Conservation (phyloP, 2,329 filamentous ascomycete species). For the Stachybotrys echinatus region DNA sequence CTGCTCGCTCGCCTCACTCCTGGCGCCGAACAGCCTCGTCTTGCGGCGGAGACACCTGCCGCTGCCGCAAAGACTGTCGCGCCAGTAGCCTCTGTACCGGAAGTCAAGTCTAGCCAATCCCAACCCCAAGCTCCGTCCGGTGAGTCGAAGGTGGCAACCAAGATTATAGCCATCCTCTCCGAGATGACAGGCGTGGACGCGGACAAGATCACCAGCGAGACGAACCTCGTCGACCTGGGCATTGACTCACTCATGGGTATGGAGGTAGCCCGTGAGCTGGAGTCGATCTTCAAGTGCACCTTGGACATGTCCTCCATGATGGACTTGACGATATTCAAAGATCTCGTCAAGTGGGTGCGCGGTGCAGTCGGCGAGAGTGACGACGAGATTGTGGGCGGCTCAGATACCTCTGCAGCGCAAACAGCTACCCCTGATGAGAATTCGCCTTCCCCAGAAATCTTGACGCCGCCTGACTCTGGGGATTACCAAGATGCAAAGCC, state of each 20-base stretch:
- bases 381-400: not conserved
- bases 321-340: not conserved
- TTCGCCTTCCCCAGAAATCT: not conserved
- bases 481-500: not conserved
- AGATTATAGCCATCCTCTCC: slow-evolving; percentile 12
- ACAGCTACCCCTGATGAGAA: not conserved
- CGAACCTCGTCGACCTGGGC: slow-evolving; percentile 35
- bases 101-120: too few species aligned
- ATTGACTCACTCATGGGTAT: slow-evolving; percentile 45
- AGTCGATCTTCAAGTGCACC: not conserved
- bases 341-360: not conserved
- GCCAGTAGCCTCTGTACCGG: not conserved
- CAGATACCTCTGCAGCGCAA: not conserved
- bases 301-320: not conserved
- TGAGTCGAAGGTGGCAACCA: not conserved
- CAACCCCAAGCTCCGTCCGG: not conserved
- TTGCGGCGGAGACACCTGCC: not conserved
- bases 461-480: not conserved
- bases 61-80: not conserved
- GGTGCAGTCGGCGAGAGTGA: not conserved
- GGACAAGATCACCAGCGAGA: slow-evolving; percentile 28
- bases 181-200: slow-evolving; percentile 28
- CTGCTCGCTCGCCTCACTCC: not conserved
- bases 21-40: not conserved
- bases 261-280: slow-evolving; percentile 27